Evolutionary conservation across 768 basidiomycete species (phyloP).

Genomic region (Russula emetica): DNA sequence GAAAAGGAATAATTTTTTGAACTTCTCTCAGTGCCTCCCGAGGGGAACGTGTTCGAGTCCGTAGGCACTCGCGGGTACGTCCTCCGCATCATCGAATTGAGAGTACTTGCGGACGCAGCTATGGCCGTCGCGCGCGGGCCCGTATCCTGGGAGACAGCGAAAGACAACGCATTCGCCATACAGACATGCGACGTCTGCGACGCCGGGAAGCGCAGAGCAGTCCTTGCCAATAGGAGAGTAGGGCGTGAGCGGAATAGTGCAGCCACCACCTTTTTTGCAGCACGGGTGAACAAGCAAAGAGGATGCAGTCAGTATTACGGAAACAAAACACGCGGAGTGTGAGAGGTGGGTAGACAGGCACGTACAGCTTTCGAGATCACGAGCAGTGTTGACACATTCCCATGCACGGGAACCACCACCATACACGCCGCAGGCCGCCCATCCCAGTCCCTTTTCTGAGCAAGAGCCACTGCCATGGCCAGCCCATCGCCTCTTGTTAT

Average conservation of each 20-base stretch:
- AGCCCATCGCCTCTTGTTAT: slow-evolving; percentile 30
- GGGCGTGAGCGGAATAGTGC: slow-evolving; percentile 36
- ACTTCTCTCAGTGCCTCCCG: neutral
- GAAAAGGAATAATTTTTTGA: neutral
- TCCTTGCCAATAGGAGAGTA: slow-evolving; percentile 39
- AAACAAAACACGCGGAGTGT: too few relatives aligned
- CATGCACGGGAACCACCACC: slow-evolving; percentile 41
- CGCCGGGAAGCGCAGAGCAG: slow-evolving; percentile 46
- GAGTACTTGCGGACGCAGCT: neutral
- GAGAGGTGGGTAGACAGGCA: slow-evolving; percentile 15
- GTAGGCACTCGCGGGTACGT: slow-evolving; percentile 21
- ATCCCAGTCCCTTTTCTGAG: slow-evolving; percentile 30
- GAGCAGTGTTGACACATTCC: slow-evolving; percentile 48
- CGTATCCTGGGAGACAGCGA: slow-evolving; percentile 45
- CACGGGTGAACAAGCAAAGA: too few relatives aligned
- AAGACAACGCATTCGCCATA: slow-evolving; percentile 42
- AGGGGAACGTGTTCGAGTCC: slow-evolving; percentile 32
- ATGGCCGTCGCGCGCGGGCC: neutral
- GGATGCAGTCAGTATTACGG: too few relatives aligned
- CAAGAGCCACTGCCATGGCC: slow-evolving; percentile 35
- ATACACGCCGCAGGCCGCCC: slow-evolving; percentile 43
- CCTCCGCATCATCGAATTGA: neutral
- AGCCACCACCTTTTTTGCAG: slow-evolving; percentile 44
- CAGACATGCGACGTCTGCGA: slow-evolving; percentile 47
- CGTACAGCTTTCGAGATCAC: slow-evolving; percentile 52